Percentiles rank a stretch among this genome's conserved stretches.
Conservation (phyloP, 176 grass and related monocot genomes). For the Oryza coarctata region DNA sequence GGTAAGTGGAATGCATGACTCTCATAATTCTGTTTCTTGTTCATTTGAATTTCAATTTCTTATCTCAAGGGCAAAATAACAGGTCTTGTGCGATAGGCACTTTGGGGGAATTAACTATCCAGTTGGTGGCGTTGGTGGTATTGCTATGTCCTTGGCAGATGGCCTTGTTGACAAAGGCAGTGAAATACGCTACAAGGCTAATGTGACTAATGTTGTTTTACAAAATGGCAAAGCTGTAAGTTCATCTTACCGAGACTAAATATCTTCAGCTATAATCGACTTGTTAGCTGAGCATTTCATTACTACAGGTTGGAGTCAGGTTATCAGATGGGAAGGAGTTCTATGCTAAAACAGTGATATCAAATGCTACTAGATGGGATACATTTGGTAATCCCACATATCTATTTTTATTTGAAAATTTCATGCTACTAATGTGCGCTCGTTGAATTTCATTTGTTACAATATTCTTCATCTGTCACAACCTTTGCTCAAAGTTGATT, state of each 20-base stretch:
- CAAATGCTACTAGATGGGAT: slow-evolving; percentile 99
- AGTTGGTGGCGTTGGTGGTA: slow-evolving; percentile 82
- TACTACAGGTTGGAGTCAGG: slow-evolving; percentile 68
- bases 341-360: slow-evolving; percentile 88
- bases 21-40: slow-evolving; percentile 16
- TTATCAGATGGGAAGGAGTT: slow-evolving; percentile 85
- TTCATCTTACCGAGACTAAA: slow-evolving; percentile 32
- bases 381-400: slow-evolving; percentile 72
- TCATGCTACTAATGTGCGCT: background rate
- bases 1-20: slow-evolving; percentile 53
- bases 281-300: slow-evolving; percentile 18
- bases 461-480: background rate
- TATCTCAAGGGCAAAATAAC: slow-evolving; percentile 45
- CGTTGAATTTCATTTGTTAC: slow-evolving; percentile 11
- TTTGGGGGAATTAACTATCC: slow-evolving; percentile 97
- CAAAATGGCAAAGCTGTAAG: slow-evolving; percentile 91
- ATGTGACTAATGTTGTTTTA: slow-evolving; percentile 82
- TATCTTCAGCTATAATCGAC: slow-evolving; percentile 12
- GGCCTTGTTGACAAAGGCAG: slow-evolving; percentile 80
- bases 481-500: background rate
- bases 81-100: slow-evolving; percentile 97
- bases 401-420: slow-evolving; percentile 8
- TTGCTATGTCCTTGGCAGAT: slow-evolving; percentile 79
- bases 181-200: slow-evolving; percentile 77
- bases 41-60: slow-evolving; percentile 22